Percentiles rank a stretch among this genome's conserved stretches.
Conservation (phyloP, 805 yeast species). For the Kodamaea hsintzibuensis region DNA sequence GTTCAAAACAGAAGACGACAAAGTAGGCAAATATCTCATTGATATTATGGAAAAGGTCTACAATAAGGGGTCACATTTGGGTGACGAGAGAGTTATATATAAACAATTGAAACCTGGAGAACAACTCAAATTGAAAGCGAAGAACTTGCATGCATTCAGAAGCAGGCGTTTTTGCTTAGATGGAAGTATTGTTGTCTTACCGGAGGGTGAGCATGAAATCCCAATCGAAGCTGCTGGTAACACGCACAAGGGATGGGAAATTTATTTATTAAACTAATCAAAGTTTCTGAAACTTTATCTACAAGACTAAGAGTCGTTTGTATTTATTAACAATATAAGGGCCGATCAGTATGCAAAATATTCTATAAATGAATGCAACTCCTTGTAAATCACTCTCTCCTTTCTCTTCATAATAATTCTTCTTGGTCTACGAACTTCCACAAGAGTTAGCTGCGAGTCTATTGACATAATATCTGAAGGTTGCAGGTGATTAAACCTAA, state of each 20-base stretch:
- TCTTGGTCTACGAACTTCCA: background rate
- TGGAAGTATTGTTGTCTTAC: slow-evolving; percentile 48
- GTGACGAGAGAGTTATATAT: slow-evolving; percentile 51
- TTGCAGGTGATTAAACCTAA: too few species aligned
- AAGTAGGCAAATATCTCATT: slow-evolving; percentile 38
- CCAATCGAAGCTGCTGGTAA: slow-evolving; percentile 21
- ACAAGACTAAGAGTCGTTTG: too few species aligned
- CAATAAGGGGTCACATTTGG: slow-evolving; percentile 53
- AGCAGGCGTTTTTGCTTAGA: slow-evolving; percentile 65
- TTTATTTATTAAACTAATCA: slow-evolving; percentile 1
- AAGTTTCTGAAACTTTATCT: too few species aligned
- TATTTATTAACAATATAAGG: too few species aligned
- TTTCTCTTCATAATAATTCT: background rate
- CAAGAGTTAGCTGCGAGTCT: background rate
- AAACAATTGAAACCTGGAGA: slow-evolving; percentile 27
- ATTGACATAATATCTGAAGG: background rate
- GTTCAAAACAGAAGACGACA: slow-evolving; percentile 37
- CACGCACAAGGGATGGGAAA: slow-evolving; percentile 21
- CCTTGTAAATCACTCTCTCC: background rate
- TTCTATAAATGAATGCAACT: background rate
- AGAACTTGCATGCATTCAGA: slow-evolving; percentile 13
- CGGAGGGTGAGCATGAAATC: slow-evolving; percentile 10
- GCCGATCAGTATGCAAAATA: background rate
- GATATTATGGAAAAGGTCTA: slow-evolving; percentile 60
- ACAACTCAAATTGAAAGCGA: slow-evolving; percentile 19